phyloP scores from a whole-genome alignment of 495 filamentous ascomycete species.

The Parathielavia hyrcaniae region DNA sequence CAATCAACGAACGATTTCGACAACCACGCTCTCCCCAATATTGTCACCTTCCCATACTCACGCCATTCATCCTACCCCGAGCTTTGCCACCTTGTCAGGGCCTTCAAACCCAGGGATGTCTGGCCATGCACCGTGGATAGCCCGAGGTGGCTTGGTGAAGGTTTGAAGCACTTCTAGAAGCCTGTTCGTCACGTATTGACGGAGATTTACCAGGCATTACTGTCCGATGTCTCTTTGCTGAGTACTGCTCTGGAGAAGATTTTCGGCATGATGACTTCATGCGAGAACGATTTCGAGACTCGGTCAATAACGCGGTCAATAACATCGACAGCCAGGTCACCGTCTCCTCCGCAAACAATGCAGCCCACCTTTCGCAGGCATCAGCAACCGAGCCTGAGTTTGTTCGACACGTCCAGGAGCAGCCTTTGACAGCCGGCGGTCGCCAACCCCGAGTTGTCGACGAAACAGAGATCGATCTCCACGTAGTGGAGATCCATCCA shows the following conservation, averaged over 20 bases:
- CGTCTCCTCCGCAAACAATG: conserved; percentile 6
- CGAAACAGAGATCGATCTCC: background rate
- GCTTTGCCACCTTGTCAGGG: conserved; percentile 60
- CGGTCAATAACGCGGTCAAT: background rate
- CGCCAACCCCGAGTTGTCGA: background rate
- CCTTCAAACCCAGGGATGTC: conserved; percentile 68
- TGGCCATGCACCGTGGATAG: conserved; percentile 77
- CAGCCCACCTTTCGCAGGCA: background rate
- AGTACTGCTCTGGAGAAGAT: conserved; percentile 51
- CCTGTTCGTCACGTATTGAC: background rate
- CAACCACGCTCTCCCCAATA: conserved; percentile 31
- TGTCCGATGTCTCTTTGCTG: conserved; percentile 63
- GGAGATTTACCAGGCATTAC: conserved; percentile 43
- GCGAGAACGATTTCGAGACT: conserved; percentile 24
- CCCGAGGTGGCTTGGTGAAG: conserved; percentile 51
- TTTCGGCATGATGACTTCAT: conserved; percentile 68
- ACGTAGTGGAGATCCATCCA: background rate
- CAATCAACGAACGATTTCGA: background rate
- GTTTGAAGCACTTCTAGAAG: conserved; percentile 16
- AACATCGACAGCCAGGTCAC: conserved; percentile 24
- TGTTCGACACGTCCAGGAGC: background rate
- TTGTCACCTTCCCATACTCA: conserved; percentile 72
- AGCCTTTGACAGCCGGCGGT: too few relatives aligned
- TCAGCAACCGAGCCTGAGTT: background rate
- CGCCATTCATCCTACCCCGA: conserved; percentile 84